Evolutionary conservation across 164 flowering plant genomes (phyloP), one percentile per base, ranked within the genome.

Genomic region (Pachysandra terminalis): DNA sequence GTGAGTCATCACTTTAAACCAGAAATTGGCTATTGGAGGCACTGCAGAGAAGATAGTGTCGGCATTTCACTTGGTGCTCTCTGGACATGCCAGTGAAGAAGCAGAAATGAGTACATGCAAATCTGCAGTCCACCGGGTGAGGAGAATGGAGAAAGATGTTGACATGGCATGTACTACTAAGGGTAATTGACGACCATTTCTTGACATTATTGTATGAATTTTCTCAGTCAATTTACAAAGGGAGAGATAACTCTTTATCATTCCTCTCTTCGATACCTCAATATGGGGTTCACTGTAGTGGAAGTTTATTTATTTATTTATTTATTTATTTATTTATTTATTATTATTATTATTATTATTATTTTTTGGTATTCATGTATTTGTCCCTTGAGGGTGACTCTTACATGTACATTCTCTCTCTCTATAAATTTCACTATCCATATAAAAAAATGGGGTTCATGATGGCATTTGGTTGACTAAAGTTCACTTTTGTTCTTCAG

Each of bases 11-110:
- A 55, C 19, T 75, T 63, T 40, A 41, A 68, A 61, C 62, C 85
- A 95, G 97, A 95, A 95, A 85, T 74, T 90, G 74, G 64, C 94
- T n/a, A 69, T 87, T 74, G 97, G 98, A 71, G 90, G 96, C 63
- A 65, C 86, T 27, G 80, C 91, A 13, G 97, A 95, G 76, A 95
- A 88, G 74, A 90, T 95, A 63, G 91, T 90, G 3, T 91, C 96
- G 1, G 97, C 98, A 24, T 92, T 83, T 79, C 88, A 92, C 72
- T 68, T 79, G 71, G 91, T 95, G 53, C 80, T 80, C 19, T 85
- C 82, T 69, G 97, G 90, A 61, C 88, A 83, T 45, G 26, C 82
- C 19, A 77, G 22, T 79, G 96, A 92, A 79, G 94, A 90, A 59
- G 78, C 72, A 24, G 85, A 85, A 74, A 85, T 90, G 88, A 81